These are phyloP conservation scores for Claviceps sp. DNA, from an alignment of 2,329 filamentous ascomycete species.

Conservation along the genomic window DNA sequence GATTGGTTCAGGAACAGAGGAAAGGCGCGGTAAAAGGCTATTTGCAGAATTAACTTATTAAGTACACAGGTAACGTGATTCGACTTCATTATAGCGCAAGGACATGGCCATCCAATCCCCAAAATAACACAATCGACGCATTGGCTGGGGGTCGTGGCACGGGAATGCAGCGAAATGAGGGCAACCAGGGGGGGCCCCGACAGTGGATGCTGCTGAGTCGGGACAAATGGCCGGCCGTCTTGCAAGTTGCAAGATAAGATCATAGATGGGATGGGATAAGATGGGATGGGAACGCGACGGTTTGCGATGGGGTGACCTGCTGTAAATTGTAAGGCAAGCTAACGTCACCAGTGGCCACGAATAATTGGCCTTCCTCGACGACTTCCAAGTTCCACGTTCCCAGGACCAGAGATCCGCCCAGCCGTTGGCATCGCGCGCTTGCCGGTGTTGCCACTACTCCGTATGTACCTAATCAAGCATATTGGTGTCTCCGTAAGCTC, in stretches of 20 bases:
- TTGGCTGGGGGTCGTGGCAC: background rate
- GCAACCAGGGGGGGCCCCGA: background rate
- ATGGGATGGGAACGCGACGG: background rate
- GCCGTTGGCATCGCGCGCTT: too few species aligned
- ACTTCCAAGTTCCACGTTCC: too few species aligned
- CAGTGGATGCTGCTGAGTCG: background rate
- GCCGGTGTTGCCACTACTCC: too few species aligned
- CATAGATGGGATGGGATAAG: background rate
- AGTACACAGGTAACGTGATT: too few species aligned
- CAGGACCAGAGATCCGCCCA: too few species aligned
- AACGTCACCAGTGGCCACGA: too few species aligned
- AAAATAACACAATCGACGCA: background rate
- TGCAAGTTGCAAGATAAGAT: background rate
- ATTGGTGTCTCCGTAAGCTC: too few species aligned
- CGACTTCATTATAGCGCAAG: background rate
- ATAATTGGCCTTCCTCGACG: too few species aligned
- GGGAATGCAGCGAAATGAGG: conserved; percentile 16
- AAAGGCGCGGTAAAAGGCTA: background rate
- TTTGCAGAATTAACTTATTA: background rate
- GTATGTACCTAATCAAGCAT: too few species aligned
- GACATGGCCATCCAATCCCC: background rate
- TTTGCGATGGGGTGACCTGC: too few species aligned
- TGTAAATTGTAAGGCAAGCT: too few species aligned
- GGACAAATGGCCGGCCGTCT: background rate
- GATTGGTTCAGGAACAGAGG: conserved; percentile 3